Conservation (phyloP, 2,329 filamentous ascomycete genomes). For the Microcyclosporella mali region DNA sequence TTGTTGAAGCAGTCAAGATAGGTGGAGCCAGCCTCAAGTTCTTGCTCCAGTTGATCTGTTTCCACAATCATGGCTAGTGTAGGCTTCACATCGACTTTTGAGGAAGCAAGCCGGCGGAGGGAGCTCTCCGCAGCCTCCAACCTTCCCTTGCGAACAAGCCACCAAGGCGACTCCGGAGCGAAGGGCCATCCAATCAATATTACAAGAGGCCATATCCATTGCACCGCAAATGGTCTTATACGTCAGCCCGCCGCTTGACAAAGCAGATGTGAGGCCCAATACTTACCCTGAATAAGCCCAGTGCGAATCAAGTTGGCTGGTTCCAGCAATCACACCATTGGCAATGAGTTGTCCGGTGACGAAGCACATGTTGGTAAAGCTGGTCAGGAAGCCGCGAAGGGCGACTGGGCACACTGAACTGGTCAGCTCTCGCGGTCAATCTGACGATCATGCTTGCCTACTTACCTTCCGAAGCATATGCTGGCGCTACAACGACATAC, state of each 20-base stretch:
- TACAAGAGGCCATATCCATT: slow-evolving; percentile 39
- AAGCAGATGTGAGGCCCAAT: too few relatives aligned
- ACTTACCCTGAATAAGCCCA: slow-evolving; percentile 38
- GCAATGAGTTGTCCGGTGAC: slow-evolving; percentile 56
- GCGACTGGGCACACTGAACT: slow-evolving; percentile 49
- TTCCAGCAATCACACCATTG: slow-evolving; percentile 35
- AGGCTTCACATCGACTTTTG: slow-evolving; percentile 35
- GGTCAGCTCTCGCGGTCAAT: neutral
- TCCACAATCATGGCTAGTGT: slow-evolving; percentile 37
- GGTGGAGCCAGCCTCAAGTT: slow-evolving; percentile 35
- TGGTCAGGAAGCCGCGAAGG: slow-evolving; percentile 53
- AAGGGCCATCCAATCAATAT: slow-evolving; percentile 35
- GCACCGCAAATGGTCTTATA: slow-evolving; percentile 37
- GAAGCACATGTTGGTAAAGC: slow-evolving; percentile 56
- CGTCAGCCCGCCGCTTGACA: too few relatives aligned
- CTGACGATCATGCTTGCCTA: neutral
- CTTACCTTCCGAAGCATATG: slow-evolving; percentile 29
- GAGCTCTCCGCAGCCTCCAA: slow-evolving; percentile 32
- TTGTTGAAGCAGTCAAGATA: slow-evolving; percentile 39
- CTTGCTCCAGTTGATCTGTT: slow-evolving; percentile 33
- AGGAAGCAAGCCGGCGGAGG: slow-evolving; percentile 32
- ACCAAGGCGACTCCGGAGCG: slow-evolving; percentile 36
- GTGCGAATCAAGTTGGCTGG: slow-evolving; percentile 26
- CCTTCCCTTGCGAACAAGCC: slow-evolving; percentile 32
- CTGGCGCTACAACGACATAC: slow-evolving; percentile 52